Conservation (phyloP, 306 rosid species). For the Begonia peltatifolia region DNA sequence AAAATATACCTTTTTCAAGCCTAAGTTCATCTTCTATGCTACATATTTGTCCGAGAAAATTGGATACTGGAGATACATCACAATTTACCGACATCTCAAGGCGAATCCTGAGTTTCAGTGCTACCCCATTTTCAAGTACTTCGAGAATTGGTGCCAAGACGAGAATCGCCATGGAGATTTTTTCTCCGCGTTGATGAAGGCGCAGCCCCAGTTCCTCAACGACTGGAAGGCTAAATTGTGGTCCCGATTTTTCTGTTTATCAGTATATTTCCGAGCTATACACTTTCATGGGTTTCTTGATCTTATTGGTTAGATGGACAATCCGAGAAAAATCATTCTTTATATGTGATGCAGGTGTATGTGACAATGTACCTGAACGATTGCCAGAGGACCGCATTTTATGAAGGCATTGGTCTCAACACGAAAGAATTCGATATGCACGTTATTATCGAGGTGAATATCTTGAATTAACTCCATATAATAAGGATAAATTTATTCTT, state of each 20-base stretch:
- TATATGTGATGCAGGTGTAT: constrained; percentile 46
- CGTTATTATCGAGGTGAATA: constrained; percentile 88
- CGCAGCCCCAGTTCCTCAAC: constrained; percentile 95
- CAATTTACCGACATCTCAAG: constrained; percentile 96
- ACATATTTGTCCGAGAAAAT: constrained; percentile 96
- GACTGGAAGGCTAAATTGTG: constrained; percentile 99
- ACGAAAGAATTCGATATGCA: constrained; percentile 98
- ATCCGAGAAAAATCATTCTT: neutral
- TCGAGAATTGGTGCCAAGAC: constrained; percentile 99
- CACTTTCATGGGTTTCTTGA: too few relatives aligned
- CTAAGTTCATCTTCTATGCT: constrained; percentile 95
- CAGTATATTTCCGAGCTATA: constrained; percentile 31
- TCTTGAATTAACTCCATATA: neutral
- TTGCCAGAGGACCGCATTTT: constrained; percentile 92
- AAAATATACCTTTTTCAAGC: constrained; percentile 94
- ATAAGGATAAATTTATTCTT: too few relatives aligned
- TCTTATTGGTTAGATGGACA: neutral
- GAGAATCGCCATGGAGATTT: constrained; percentile 97
- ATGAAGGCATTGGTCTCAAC: constrained; percentile 88
- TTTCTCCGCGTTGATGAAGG: constrained; percentile 97
- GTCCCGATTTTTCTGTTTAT: constrained; percentile 90
- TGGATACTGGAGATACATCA: constrained; percentile 97
- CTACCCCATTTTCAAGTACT: constrained; percentile 90
- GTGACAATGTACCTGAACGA: constrained; percentile 98
- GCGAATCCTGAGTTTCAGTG: constrained; percentile 79